phyloP scores from a whole-genome alignment of 2,329 filamentous ascomycete genomes.

The Aspergillus versicolor region DNA sequence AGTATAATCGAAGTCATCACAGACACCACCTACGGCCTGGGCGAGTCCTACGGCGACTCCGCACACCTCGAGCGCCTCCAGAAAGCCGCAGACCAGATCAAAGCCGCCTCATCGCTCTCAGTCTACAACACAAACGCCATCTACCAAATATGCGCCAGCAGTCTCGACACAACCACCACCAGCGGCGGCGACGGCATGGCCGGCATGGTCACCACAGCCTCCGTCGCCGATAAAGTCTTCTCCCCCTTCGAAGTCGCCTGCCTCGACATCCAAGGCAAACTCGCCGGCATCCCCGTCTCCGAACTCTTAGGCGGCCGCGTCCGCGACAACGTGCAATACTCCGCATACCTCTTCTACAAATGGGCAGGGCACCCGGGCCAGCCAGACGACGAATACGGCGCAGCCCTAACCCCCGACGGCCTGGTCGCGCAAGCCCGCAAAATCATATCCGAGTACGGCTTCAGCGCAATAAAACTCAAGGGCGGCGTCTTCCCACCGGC shows the following conservation, averaged over 20 bases:
- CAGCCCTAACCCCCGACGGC: conserved; percentile 37
- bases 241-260: conserved; percentile 47
- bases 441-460: conserved; percentile 39
- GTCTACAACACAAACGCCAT: conserved; percentile 23
- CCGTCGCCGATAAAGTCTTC: conserved; percentile 44
- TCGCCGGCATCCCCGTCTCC: conserved; percentile 41
- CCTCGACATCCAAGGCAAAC: conserved; percentile 44
- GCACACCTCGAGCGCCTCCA: conserved; percentile 37
- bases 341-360: conserved; percentile 48
- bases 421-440: background rate
- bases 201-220: conserved; percentile 45
- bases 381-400: conserved; percentile 42
- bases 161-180: conserved; percentile 18
- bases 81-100: conserved; percentile 21
- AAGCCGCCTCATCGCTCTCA: background rate
- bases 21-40: conserved; percentile 38
- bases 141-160: conserved; percentile 22
- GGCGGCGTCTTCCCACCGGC: conserved; percentile 44
- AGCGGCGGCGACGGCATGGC: conserved; percentile 32
- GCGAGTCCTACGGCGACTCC: conserved; percentile 45
- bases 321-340: conserved; percentile 43
- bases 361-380: conserved; percentile 44
- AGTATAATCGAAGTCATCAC: conserved; percentile 42
- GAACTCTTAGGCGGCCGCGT: conserved; percentile 43
- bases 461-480: conserved; percentile 47